Conservation (phyloP, 139 green algal species). For the Tetratostichococcus sp. region DNA sequence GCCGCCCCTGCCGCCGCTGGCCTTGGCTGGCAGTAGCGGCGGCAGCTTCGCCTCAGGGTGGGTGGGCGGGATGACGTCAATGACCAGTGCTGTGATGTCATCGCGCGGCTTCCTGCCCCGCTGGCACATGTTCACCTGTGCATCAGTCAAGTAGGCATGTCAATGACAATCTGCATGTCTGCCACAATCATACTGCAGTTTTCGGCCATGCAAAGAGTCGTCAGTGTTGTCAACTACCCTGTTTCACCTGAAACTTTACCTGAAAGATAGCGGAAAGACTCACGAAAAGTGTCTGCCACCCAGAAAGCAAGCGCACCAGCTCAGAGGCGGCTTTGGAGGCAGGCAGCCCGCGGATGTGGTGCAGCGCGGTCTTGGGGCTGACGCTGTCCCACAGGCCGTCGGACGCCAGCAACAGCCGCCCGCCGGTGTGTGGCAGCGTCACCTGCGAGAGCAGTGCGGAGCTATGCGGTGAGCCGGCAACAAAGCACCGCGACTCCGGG, state of each 20-base stretch:
- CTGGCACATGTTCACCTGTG: constrained; percentile 22
- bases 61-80: constrained; percentile 25
- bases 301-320: too few relatives aligned
- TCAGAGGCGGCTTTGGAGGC: constrained; percentile 43
- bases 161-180: not conserved
- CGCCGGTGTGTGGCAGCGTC: constrained; percentile 68
- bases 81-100: constrained; percentile 48
- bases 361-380: constrained; percentile 56
- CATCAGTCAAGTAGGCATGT: not conserved
- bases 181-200: too few relatives aligned
- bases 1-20: not conserved
- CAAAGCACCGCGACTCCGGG: too few relatives aligned
- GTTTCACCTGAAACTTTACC: too few relatives aligned
- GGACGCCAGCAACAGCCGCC: constrained; percentile 76
- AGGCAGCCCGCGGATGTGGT: constrained; percentile 39
- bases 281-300: too few relatives aligned
- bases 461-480: not conserved
- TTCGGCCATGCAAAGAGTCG: too few relatives aligned
- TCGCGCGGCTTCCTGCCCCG: constrained; percentile 28
- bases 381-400: constrained; percentile 91
- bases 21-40: not conserved
- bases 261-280: too few relatives aligned
- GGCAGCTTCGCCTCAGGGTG: constrained; percentile 2
- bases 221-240: too few relatives aligned
- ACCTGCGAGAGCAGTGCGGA: constrained; percentile 30